These are phyloP conservation scores for Beauveria rudraprayagi DNA, from an alignment of 2,329 filamentous ascomycete genomes.

Conservation along the genomic window DNA sequence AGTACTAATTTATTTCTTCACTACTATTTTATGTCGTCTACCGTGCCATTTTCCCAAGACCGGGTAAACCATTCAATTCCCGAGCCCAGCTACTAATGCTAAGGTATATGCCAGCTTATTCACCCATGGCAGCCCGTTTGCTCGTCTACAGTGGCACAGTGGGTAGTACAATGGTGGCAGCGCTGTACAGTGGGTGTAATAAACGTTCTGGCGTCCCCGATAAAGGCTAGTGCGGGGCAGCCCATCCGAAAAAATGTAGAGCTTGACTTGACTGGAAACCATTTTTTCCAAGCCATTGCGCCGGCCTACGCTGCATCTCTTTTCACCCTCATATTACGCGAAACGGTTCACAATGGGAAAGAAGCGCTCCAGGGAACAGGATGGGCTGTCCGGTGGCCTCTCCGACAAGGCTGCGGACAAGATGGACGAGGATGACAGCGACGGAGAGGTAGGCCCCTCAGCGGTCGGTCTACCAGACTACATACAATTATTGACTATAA, in stretches of 20 bases:
- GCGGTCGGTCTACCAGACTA: not conserved
- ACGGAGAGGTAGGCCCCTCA: constrained; percentile 39
- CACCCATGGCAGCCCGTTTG: no score
- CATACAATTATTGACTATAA: constrained; percentile 2
- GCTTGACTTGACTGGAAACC: not conserved
- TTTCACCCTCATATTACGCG: not conserved
- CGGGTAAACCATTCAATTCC: no score
- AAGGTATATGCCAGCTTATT: no score
- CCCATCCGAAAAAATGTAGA: constrained; percentile 5
- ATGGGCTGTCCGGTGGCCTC: constrained; percentile 33
- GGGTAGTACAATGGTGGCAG: no score
- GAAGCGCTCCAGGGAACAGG: constrained; percentile 41
- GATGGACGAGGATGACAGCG: constrained; percentile 44
- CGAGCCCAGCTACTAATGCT: no score
- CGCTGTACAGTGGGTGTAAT: no score
- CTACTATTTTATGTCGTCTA: no score
- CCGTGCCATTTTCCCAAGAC: no score
- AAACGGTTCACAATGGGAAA: constrained; percentile 34
- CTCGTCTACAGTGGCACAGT: no score
- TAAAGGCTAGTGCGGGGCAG: constrained; percentile 10
- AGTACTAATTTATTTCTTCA: no score
- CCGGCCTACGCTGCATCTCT: not conserved
- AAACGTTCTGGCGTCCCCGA: not conserved
- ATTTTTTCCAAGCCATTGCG: not conserved
- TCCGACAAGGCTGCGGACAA: constrained; percentile 36